Percentiles rank a stretch among this genome's conserved stretches.
Evolutionary conservation across 2,329 filamentous ascomycete genomes (phyloP).

Genomic region (Apiospora saccharicola): DNA sequence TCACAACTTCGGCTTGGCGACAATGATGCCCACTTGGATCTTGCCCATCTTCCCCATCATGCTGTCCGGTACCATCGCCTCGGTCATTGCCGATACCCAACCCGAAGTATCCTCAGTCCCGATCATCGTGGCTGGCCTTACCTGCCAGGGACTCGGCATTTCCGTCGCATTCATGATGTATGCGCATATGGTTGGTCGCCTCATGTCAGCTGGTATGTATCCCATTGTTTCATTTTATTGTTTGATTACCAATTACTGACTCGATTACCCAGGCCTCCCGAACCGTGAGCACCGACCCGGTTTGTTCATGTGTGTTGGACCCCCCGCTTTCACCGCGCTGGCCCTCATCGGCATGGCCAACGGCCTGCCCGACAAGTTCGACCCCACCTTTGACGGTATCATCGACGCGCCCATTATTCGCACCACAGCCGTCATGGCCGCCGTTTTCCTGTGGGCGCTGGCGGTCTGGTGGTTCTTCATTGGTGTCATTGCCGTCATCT

Average conservation of each 20-base stretch:
- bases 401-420: conserved; percentile 53
- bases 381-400: conserved; percentile 51
- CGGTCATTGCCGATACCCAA: conserved; percentile 68
- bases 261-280: conserved; percentile 57
- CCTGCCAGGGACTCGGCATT: conserved; percentile 75
- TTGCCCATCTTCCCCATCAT: conserved; percentile 78
- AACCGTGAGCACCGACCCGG: conserved; percentile 69
- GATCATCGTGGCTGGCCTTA: conserved; percentile 71
- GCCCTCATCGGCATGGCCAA: conserved; percentile 66
- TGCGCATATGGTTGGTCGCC: conserved; percentile 72
- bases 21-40: conserved; percentile 79
- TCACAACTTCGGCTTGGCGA: conserved; percentile 65
- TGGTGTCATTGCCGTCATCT: conserved; percentile 49
- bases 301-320: conserved; percentile 80
- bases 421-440: conserved; percentile 54
- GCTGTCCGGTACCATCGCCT: conserved; percentile 75
- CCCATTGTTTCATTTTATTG: too few species aligned
- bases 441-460: conserved; percentile 71
- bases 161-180: conserved; percentile 77
- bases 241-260: conserved; percentile 23
- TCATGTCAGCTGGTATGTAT: conserved; percentile 65
- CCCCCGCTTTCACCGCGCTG: conserved; percentile 71
- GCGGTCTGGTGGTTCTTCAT: conserved; percentile 65
- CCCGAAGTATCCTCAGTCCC: conserved; percentile 62
- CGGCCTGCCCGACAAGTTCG: conserved; percentile 56